Evolutionary conservation across 2,329 filamentous ascomycete genomes (phyloP), one percentile per base, ranked within the genome.

Genomic region (Claviceps purpurea): DNA sequence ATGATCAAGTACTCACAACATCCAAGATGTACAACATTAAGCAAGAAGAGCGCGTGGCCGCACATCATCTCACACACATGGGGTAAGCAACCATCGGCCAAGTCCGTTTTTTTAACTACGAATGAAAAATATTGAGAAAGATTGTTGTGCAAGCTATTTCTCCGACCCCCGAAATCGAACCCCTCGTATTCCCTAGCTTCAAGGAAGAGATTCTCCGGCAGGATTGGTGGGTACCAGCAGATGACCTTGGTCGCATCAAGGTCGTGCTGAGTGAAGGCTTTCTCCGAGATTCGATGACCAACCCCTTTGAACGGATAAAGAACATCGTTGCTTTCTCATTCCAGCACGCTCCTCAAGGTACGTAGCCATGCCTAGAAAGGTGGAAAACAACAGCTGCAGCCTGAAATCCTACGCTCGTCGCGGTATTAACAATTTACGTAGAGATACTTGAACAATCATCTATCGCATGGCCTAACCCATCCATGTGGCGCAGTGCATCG

Each of bases 251-350:
- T 6, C 79, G 87, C 7, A 84, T 95, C 68, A 89, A 85, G 62
- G 66, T 94, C 26, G 66, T 89, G 51, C 77, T 95, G 53, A 82
- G 85, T 47, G 87, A 91, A 62, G 83, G 86, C 0, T 81, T 89
- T 53, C 72, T 75, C 10, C 71, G 80, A 40, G 73, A 77, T 54
- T 77, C 70, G 2, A 52, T 68, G 1, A 68, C 70, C 2, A 66
- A 70, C 43, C 77, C 79, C 0, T 79, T 86, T 57, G 81, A 87
- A 59, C 73, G 81, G 42, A 71, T 86, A 56, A 85, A 84, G 61
- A 87, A 90, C 60, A 67, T 89, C 45, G 78, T 89, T 24, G 78
- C 78, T 14, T 93, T 95, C 65, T 84, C 88, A 1, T 95, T 94
- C 60, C 87, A 93, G 61, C 87, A 93, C 70, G 89, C 86, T 38